A percentile compares a stretch with the other conserved stretches of the same genome.
Conservation (phyloP, 805 yeast species). For the Teunomyces lycoperdinae region DNA sequence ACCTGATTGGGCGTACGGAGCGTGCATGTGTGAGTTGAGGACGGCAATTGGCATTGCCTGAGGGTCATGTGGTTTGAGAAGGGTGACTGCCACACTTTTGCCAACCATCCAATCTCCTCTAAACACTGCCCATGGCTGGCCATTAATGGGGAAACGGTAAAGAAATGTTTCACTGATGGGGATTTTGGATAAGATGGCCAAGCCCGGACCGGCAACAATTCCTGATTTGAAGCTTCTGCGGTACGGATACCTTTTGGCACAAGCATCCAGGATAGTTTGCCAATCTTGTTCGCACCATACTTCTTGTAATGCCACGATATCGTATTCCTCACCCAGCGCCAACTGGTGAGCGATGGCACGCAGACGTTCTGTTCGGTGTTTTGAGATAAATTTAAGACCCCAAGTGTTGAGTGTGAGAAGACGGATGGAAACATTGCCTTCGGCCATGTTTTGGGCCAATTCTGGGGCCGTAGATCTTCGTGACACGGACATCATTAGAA, state of each 20-base stretch:
- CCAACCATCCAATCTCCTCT: constrained; percentile 99
- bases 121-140: constrained; percentile 88
- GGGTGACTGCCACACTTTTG: constrained; percentile 75
- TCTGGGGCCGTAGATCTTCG: not conserved
- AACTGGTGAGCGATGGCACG: constrained; percentile 70
- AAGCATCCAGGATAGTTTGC: constrained; percentile 52
- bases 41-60: constrained; percentile 64
- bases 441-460: not conserved
- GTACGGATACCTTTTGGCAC: constrained; percentile 54
- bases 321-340: constrained; percentile 50
- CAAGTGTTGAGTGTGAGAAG: constrained; percentile 75
- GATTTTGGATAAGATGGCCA: constrained; percentile 76
- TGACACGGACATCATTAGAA: not conserved
- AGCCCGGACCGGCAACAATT: constrained; percentile 88
- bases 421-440: constrained; percentile 25
- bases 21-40: constrained; percentile 94
- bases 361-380: constrained; percentile 60
- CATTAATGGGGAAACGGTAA: constrained; percentile 86
- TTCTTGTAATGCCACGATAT: constrained; percentile 91
- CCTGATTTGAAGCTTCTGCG: constrained; percentile 76
- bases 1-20: constrained; percentile 81
- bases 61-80: constrained; percentile 48
- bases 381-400: constrained; percentile 89
- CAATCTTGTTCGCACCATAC: constrained; percentile 88
- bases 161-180: constrained; percentile 80